Evolutionary conservation across 208 protist genomes (phyloP).

Genomic region (Zelonia costaricensis): DNA sequence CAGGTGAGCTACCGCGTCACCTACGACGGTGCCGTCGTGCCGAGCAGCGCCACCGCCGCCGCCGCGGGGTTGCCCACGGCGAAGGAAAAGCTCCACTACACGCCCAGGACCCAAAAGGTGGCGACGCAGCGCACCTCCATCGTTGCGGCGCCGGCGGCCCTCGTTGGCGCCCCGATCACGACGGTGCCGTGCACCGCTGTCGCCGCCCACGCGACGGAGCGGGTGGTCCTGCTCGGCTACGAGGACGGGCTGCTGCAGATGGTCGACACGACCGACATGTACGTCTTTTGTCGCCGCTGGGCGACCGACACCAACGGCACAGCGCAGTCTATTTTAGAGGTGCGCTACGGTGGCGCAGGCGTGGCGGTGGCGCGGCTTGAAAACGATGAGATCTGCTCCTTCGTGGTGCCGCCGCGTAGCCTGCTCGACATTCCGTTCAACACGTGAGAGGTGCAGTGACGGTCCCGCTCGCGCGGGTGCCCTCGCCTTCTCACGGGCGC

Average conservation of each 20-base stretch:
- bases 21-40: conserved; percentile 7
- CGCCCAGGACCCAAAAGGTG: not conserved
- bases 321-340: conserved; percentile 10
- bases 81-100: conserved; percentile 7
- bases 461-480: too few relatives aligned
- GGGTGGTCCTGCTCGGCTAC: conserved; percentile 49
- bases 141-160: not conserved
- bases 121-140: not conserved
- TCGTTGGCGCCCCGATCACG: too few relatives aligned
- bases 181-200: conserved; percentile 20
- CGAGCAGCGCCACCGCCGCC: not conserved
- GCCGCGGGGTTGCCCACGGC: not conserved
- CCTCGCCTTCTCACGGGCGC: too few relatives aligned
- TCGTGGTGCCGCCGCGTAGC: conserved; percentile 22
- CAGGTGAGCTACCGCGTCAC: conserved; percentile 19
- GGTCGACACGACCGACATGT: conserved; percentile 63
- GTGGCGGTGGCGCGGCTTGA: conserved; percentile 18
- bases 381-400: conserved; percentile 6
- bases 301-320: conserved; percentile 4
- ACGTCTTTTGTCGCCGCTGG: conserved; percentile 65
- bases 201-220: conserved; percentile 16
- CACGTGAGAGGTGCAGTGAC: not conserved
- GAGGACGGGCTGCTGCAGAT: conserved; percentile 74
- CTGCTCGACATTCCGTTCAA: conserved; percentile 13
- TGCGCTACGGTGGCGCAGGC: conserved; percentile 11